phyloP scores from a whole-genome alignment of 164 flowering plant genomes.

The Chimonanthus praecox region DNA sequence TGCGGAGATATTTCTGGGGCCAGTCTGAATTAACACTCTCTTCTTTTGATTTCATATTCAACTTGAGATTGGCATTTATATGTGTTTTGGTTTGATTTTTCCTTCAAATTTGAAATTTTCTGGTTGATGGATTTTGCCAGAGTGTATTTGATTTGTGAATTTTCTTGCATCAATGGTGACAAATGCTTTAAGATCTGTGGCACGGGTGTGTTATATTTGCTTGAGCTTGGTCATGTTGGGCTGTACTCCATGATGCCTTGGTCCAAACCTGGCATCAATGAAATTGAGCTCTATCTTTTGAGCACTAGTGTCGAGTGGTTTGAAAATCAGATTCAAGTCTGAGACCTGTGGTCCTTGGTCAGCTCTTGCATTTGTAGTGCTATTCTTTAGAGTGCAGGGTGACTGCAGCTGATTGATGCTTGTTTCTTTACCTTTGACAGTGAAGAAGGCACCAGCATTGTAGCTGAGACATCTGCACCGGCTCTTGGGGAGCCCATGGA shows the following conservation, averaged over 20 bases:
- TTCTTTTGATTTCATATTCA: too few species aligned
- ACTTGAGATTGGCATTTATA: too few species aligned
- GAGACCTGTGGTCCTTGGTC: not conserved
- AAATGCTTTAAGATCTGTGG: too few species aligned
- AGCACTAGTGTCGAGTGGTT: not conserved
- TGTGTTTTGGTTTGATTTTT: too few species aligned
- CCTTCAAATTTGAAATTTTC: too few species aligned
- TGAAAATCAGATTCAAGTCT: not conserved
- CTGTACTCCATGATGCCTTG: not conserved
- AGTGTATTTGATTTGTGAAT: too few species aligned
- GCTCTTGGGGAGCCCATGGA: slow-evolving; percentile 60
- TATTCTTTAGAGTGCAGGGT: not conserved
- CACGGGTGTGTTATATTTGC: not conserved
- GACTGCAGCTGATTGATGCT: not conserved
- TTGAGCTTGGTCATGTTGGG: too few species aligned
- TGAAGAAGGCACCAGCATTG: slow-evolving; percentile 29
- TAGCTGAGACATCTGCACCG: slow-evolving; percentile 32
- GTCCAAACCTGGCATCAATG: not conserved
- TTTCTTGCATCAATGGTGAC: too few species aligned
- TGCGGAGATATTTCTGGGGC: too few species aligned
- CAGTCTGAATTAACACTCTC: too few species aligned
- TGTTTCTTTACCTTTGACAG: slow-evolving; percentile 17
- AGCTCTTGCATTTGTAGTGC: not conserved
- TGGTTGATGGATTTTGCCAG: too few species aligned
- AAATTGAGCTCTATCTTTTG: not conserved